Base-by-base conservation (phyloP, 139 green algal genomes). In the Astrephomene gubernaculifera region DNA sequence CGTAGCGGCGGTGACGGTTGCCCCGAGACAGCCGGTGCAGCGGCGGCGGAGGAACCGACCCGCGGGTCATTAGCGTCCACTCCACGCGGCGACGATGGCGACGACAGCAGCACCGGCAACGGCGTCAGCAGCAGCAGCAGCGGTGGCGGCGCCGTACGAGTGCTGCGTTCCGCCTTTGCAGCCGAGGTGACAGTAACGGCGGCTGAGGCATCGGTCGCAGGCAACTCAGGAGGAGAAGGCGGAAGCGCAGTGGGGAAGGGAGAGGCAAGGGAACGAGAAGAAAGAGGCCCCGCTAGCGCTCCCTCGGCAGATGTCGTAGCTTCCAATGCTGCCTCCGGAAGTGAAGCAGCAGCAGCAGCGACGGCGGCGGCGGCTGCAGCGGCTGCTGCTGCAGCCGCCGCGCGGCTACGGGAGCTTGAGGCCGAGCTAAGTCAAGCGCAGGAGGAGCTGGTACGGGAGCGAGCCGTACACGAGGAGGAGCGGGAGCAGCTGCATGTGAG, bases 401-500 rank as follows among this genome's bases (percentile, higher is more conserved):
- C 22, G 45, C 49, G 71, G 19, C 8, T 63, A 24, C 24, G 71
- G 33, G 71, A 80, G 49, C 71, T 72, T 39, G 60, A 73, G 75
- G 39, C 19, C 14, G 31, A 27, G 41, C 41, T 84, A 22, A 31
- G 19, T 19, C 29, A 41, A 35, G 64, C 24, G 39, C 63, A 33
- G 6, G 33, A 68, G n/a, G 63, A 75, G 63, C 64, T 85, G 29
- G 67, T 25, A 44, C 64, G 12, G 31, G 79, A 85, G 79, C 79
- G 79, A 6, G 31, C 64, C 31, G 31, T 33, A 22, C 79, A 85
- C 8, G 64, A 43, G 79, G 79, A 85, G 24, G 79, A 85, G 33
- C 63, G 44, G 7, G 79, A 85, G 79, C 63, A 85, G 79, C 53
- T 85, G 21, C 36, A 76, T 63, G 63, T 84, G 12, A 0, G 39